Percentiles rank a stretch among this genome's conserved stretches.
These are phyloP conservation scores for Crotalaria pallida DNA, from an alignment of 306 rosid genomes.

Conservation along the genomic window DNA sequence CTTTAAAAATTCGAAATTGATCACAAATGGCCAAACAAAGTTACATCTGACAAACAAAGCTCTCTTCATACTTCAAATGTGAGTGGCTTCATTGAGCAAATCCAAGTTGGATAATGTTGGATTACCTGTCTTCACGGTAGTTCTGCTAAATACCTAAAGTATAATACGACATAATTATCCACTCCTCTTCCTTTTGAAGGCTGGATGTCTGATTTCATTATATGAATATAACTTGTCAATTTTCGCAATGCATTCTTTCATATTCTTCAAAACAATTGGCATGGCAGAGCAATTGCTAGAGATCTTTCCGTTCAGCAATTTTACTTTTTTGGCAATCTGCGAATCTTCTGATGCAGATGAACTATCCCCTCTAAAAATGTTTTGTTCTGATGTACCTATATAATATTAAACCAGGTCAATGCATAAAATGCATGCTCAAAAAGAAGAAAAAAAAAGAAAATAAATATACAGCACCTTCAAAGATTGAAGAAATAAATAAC, in stretches of 20 bases:
- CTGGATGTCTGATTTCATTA: constrained; percentile 51
- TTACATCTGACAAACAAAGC: background rate
- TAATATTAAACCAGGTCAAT: background rate
- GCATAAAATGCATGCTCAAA: background rate
- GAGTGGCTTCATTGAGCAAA: constrained; percentile 10
- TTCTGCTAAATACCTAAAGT: constrained; percentile 2
- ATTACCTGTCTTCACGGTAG: constrained; percentile 1
- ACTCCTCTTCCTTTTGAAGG: constrained; percentile 51
- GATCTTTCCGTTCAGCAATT: constrained; percentile 56
- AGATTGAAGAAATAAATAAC: background rate
- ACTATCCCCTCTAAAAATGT: constrained; percentile 22
- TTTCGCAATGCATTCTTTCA: constrained; percentile 64
- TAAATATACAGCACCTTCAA: background rate
- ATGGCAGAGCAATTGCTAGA: constrained; percentile 51
- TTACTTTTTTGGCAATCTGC: constrained; percentile 50
- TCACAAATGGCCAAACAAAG: constrained; percentile 11
- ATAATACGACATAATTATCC: constrained; percentile 23
- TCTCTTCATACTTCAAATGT: constrained; percentile 11
- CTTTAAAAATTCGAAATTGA: background rate
- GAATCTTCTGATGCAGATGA: constrained; percentile 29
- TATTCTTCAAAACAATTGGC: constrained; percentile 65
- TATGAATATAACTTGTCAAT: constrained; percentile 61
- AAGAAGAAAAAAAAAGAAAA: background rate
- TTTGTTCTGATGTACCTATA: constrained; percentile 40
- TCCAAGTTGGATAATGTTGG: background rate